Percentiles rank a stretch among this genome's conserved stretches.
These are phyloP conservation scores for Diospyros kaki DNA, from an alignment of 148 eudicot genomes.

Conservation along the genomic window DNA sequence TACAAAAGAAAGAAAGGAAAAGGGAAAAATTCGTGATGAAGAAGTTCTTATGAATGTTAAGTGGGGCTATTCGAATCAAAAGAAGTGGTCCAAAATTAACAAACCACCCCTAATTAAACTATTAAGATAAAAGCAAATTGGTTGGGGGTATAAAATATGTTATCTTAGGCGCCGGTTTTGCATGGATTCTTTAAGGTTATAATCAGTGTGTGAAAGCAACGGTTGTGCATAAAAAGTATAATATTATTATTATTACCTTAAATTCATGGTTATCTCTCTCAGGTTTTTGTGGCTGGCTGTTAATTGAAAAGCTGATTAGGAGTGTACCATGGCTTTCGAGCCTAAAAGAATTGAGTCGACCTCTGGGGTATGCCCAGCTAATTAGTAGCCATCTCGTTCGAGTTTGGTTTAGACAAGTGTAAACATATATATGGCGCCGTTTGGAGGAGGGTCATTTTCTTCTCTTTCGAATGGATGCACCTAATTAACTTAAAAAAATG, in stretches of 20 bases:
- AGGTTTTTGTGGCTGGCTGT: neutral
- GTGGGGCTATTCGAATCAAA: neutral
- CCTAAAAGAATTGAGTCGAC: neutral
- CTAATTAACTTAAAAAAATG: neutral
- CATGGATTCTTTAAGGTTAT: conserved; percentile 5
- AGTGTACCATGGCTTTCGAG: neutral
- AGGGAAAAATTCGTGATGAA: neutral
- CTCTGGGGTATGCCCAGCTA: neutral
- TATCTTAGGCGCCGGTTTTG: conserved; percentile 6
- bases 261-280: neutral
- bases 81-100: conserved; percentile 19
- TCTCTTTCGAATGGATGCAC: neutral
- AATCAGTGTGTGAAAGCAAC: neutral
- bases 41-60: neutral
- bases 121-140: conserved; percentile 6
- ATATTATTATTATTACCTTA: neutral
- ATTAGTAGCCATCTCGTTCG: neutral
- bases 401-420: neutral
- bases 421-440: neutral
- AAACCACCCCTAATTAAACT: conserved; percentile 13
- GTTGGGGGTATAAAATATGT: conserved; percentile 5
- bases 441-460: neutral
- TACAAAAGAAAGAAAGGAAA: no score
- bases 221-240: neutral
- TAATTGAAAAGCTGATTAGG: neutral